Base-by-base conservation (phyloP, 257 asterid genomes). In the Nicotiana obtusifolia region DNA sequence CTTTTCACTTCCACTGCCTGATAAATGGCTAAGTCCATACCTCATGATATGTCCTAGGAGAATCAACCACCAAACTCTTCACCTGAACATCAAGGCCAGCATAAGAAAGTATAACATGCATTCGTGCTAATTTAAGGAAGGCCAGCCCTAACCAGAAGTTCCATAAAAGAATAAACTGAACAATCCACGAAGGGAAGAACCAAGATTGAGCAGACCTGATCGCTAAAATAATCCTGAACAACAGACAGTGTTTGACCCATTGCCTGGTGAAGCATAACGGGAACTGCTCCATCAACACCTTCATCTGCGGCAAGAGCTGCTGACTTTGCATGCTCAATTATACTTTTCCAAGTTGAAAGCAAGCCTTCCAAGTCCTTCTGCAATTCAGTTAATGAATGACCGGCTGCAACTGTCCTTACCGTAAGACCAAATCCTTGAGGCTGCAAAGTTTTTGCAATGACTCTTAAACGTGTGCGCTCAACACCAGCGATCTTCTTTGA, bases 291-390 rank as follows among this genome's bases (percentile, higher is more conserved):
- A 73, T 93, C 92, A 83, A 96, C 90, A 61, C 98, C 98, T 93
- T 94, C 99, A 81, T 94, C 95, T 61, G 98, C 97, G 84, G 98
- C 99, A 86, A 96, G 99, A 84, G 98, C 94, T 16, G 98, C 94
- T 82, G 97, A 94, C 84, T 87, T 93, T 76, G 98, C 99, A 87
- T 96, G 93, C 84, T 93, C 99, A 84, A 86, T 85, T 79, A 93
- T 92, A 83, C 88, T 86, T 88, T 93, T 94, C 99, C 98, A 96
- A 28, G 95, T 96, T 77, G 89, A 88, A 82, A 93, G 89, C 68
- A 94, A 91, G 65, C 95, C 91, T 83, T 94, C 97, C 88, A 96
- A 89, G 86, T 96, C 98, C 88, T 90, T 91, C 88, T 90, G 92
- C 90, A 96, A 86, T 83, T 96, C 99, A 85, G 88, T 97, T 76